These are phyloP conservation scores for Phytophthora litchii DNA, from an alignment of 352 stramenopile genomes.

Conservation along the genomic window DNA sequence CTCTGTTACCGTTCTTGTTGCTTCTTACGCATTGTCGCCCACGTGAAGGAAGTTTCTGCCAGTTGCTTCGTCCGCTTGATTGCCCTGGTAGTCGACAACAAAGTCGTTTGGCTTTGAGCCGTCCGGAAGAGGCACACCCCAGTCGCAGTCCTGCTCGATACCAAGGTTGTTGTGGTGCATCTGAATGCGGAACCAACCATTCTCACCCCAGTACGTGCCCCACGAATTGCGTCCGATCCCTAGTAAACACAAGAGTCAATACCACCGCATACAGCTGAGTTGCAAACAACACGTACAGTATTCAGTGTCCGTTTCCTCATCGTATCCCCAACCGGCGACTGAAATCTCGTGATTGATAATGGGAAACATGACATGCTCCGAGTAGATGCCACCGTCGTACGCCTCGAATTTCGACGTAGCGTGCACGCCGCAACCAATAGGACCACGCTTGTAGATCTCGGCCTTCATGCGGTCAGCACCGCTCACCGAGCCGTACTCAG, in stretches of 20 bases:
- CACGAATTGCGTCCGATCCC: slow-evolving; percentile 93
- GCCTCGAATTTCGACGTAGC: slow-evolving; percentile 86
- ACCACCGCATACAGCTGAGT: neutral
- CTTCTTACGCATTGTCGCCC: slow-evolving; percentile 16
- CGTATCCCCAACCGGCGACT: slow-evolving; percentile 87
- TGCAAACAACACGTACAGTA: slow-evolving; percentile 69
- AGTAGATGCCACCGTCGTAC: slow-evolving; percentile 85
- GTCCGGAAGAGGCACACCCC: slow-evolving; percentile 84
- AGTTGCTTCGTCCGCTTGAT: slow-evolving; percentile 10
- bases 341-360: slow-evolving; percentile 92
- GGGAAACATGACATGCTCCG: slow-evolving; percentile 80
- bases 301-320: slow-evolving; percentile 86
- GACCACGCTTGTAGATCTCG: slow-evolving; percentile 91
- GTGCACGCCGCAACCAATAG: slow-evolving; percentile 89
- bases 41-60: slow-evolving; percentile 28
- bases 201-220: slow-evolving; percentile 93
- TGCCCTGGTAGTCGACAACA: slow-evolving; percentile 38
- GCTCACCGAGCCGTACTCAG: slow-evolving; percentile 89
- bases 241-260: slow-evolving; percentile 17
- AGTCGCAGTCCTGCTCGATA: slow-evolving; percentile 90
- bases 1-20: neutral
- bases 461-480: slow-evolving; percentile 91
- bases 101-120: slow-evolving; percentile 70
- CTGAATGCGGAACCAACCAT: slow-evolving; percentile 92
- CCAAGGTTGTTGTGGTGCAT: slow-evolving; percentile 92